Evolutionary conservation across 306 rosid species (phyloP).

Genomic region (Castanea crenata): DNA sequence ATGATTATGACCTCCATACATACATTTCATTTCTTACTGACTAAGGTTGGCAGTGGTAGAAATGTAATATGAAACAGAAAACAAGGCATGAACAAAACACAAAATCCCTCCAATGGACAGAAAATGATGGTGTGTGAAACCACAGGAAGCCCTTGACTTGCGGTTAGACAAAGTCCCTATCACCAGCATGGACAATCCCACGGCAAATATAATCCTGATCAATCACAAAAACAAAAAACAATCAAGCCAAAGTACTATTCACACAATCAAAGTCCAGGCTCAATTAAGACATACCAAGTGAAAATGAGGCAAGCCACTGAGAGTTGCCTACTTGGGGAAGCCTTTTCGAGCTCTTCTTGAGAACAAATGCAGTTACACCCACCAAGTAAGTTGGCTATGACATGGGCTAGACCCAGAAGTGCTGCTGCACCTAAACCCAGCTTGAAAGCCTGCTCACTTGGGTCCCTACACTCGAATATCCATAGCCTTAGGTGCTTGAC

Average conservation of each 20-base stretch:
- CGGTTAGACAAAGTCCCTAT: constrained; percentile 84
- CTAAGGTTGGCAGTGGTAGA: constrained; percentile 56
- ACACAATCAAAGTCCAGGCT: neutral
- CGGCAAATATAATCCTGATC: constrained; percentile 66
- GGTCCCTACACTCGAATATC: constrained; percentile 94
- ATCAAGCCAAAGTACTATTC: neutral
- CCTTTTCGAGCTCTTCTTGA: constrained; percentile 73
- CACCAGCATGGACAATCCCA: constrained; percentile 82
- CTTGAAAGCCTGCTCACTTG: constrained; percentile 81
- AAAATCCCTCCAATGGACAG: constrained; percentile 91
- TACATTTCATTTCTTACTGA: constrained; percentile 9
- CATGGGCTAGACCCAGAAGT: constrained; percentile 66
- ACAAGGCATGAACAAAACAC: constrained; percentile 83
- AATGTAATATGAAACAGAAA: constrained; percentile 73
- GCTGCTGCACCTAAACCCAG: constrained; percentile 73
- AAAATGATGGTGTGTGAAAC: constrained; percentile 87
- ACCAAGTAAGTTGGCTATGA: constrained; percentile 69
- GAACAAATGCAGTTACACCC: constrained; percentile 88
- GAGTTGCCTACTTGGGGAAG: constrained; percentile 66
- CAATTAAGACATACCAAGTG: constrained; percentile 55
- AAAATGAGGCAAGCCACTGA: constrained; percentile 70
- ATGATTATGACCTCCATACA: too few relatives aligned
- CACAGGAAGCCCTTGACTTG: constrained; percentile 73
- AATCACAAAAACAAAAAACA: neutral
- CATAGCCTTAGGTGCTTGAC: constrained; percentile 78